Conservation (phyloP, 2,329 filamentous ascomycete species). For the Cladosporium phlei region DNA sequence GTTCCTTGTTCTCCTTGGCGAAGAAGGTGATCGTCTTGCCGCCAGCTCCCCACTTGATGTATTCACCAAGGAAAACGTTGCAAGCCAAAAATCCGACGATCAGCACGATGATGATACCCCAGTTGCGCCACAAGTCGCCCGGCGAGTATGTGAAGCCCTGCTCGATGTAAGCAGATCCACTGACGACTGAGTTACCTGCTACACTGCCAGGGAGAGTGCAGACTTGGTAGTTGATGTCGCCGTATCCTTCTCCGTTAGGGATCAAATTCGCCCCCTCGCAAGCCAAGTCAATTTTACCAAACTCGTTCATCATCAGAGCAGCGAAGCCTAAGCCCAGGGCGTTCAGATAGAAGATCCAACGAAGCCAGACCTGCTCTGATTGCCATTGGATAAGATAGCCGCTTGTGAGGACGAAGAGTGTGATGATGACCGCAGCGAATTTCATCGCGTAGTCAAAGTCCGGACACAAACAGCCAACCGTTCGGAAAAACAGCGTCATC, state of each 20-base stretch:
- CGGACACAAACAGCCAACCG: constrained; percentile 67
- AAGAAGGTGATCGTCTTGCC: constrained; percentile 79
- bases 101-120: constrained; percentile 72
- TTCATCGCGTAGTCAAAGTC: constrained; percentile 85
- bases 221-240: constrained; percentile 67
- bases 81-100: constrained; percentile 70
- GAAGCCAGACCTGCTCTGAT: constrained; percentile 67
- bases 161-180: constrained; percentile 64
- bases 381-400: constrained; percentile 82
- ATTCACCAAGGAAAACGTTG: constrained; percentile 74
- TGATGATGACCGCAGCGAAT: constrained; percentile 71
- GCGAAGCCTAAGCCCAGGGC: constrained; percentile 70
- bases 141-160: constrained; percentile 63
- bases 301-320: constrained; percentile 82
- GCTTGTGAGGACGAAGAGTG: constrained; percentile 72
- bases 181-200: constrained; percentile 59
- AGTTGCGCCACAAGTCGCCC: constrained; percentile 73
- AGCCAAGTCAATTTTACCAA: constrained; percentile 61
- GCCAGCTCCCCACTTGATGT: constrained; percentile 71
- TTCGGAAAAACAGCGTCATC: constrained; percentile 75
- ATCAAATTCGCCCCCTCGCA: constrained; percentile 66
- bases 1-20: constrained; percentile 63
- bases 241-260: constrained; percentile 65
- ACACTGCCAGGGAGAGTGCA: constrained; percentile 73
- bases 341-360: constrained; percentile 78